These are phyloP conservation scores for Cryptococcus sp. DNA, from an alignment of 1,284 basidiomycete species.

Conservation along the genomic window DNA sequence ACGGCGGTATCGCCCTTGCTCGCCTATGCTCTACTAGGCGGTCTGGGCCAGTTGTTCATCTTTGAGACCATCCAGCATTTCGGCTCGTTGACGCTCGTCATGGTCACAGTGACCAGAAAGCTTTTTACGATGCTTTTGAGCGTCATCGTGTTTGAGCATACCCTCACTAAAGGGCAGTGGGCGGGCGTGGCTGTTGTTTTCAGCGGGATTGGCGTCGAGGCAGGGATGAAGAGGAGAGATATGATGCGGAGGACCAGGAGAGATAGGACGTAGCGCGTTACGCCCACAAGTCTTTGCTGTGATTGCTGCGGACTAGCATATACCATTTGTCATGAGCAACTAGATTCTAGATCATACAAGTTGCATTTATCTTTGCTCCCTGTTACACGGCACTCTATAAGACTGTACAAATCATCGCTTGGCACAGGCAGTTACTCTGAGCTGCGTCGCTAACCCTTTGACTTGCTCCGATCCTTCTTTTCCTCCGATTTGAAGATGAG, in stretches of 20 bases:
- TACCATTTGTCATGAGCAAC: too few species aligned
- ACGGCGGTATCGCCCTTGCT: slow-evolving; percentile 73
- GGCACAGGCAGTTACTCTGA: too few species aligned
- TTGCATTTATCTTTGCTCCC: too few species aligned
- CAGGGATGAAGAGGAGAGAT: slow-evolving; percentile 67
- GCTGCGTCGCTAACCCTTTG: too few species aligned
- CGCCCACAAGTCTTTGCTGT: too few species aligned
- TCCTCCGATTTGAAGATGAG: too few species aligned
- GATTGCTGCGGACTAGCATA: too few species aligned
- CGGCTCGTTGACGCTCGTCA: slow-evolving; percentile 89
- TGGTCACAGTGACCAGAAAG: slow-evolving; percentile 95
- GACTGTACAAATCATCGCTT: too few species aligned
- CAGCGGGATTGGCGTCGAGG: slow-evolving; percentile 89
- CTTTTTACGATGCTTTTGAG: slow-evolving; percentile 97
- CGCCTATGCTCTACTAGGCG: slow-evolving; percentile 87
- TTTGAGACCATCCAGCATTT: slow-evolving; percentile 97
- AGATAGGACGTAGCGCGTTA: slow-evolving; percentile 16
- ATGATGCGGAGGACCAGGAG: slow-evolving; percentile 34
- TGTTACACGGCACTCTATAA: too few species aligned
- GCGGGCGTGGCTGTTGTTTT: slow-evolving; percentile 86
- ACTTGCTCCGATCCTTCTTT: too few species aligned
- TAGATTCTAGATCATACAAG: too few species aligned
- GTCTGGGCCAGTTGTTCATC: slow-evolving; percentile 94
- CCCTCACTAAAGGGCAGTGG: slow-evolving; percentile 85
- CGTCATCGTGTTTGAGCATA: slow-evolving; percentile 89